A percentile compares a stretch with the other conserved stretches of the same genome.
These are phyloP conservation scores for Pseudonectria foliicola DNA, from an alignment of 2,329 filamentous ascomycete genomes.

Conservation along the genomic window DNA sequence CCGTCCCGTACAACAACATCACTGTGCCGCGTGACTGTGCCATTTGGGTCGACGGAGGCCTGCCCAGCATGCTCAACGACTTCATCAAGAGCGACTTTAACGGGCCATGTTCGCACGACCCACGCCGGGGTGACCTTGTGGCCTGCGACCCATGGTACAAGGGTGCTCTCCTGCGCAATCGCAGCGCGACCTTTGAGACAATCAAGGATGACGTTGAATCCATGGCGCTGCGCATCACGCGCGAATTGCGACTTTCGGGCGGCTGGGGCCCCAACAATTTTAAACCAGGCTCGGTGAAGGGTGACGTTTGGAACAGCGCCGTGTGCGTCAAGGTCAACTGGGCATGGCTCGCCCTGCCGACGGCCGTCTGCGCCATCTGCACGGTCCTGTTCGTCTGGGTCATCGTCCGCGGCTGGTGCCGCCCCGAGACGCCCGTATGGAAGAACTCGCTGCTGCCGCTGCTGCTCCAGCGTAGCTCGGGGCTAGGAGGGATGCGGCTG, in stretches of 20 bases:
- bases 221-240: conserved; percentile 3
- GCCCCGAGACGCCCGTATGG: not conserved
- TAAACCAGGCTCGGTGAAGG: not conserved
- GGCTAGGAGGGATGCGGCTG: not conserved
- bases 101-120: not conserved
- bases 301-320: conserved; percentile 1
- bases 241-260: conserved; percentile 2
- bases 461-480: conserved; percentile 1
- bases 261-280: not conserved
- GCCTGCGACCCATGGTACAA: not conserved
- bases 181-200: conserved; percentile 1
- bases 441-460: conserved; percentile 4
- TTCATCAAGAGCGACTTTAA: not conserved
- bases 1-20: conserved; percentile 1
- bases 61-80: not conserved
- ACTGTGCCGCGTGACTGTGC: conserved; percentile 5
- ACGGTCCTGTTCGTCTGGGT: conserved; percentile 1
- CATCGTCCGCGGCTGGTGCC: not conserved
- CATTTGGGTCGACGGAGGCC: not conserved
- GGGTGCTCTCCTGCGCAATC: conserved; percentile 1
- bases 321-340: conserved; percentile 2
- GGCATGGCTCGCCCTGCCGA: conserved; percentile 4
- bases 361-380: conserved; percentile 1
- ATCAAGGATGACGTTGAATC: conserved; percentile 6
- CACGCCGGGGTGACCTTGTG: not conserved